phyloP scores from a whole-genome alignment of 208 protist genomes.

The Entamoeba invadens region DNA sequence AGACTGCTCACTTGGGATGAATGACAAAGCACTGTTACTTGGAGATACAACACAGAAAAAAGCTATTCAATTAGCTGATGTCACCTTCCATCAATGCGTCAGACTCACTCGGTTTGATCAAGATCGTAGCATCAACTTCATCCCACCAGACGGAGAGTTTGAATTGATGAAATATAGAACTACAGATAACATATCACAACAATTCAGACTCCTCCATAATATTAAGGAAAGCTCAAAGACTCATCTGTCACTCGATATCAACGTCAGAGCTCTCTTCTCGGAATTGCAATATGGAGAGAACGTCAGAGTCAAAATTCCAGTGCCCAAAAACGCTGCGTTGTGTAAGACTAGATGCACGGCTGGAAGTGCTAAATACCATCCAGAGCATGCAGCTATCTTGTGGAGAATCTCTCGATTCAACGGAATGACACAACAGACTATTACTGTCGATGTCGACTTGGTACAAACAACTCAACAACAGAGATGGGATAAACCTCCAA shows the following conservation, averaged over 20 bases:
- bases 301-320: slow-evolving; percentile 11
- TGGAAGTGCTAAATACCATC: neutral
- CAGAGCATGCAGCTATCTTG: slow-evolving; percentile 22
- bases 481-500: neutral
- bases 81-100: slow-evolving; percentile 77
- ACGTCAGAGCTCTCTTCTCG: neutral
- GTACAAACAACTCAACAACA: neutral
- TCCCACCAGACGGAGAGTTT: slow-evolving; percentile 75
- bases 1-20: slow-evolving; percentile 67
- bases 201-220: neutral
- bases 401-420: slow-evolving; percentile 61
- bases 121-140: slow-evolving; percentile 72
- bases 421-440: slow-evolving; percentile 39
- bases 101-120: slow-evolving; percentile 64
- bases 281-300: neutral
- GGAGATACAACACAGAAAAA: slow-evolving; percentile 19
- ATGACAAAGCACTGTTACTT: slow-evolving; percentile 65
- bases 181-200: neutral
- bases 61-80: neutral
- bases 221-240: neutral
- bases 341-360: neutral
- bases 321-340: neutral
- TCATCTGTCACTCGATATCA: neutral
- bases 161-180: slow-evolving; percentile 79
- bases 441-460: slow-evolving; percentile 26